Evolutionary conservation across 306 rosid genomes (phyloP).

Genomic region (Calophaca sinica): DNA sequence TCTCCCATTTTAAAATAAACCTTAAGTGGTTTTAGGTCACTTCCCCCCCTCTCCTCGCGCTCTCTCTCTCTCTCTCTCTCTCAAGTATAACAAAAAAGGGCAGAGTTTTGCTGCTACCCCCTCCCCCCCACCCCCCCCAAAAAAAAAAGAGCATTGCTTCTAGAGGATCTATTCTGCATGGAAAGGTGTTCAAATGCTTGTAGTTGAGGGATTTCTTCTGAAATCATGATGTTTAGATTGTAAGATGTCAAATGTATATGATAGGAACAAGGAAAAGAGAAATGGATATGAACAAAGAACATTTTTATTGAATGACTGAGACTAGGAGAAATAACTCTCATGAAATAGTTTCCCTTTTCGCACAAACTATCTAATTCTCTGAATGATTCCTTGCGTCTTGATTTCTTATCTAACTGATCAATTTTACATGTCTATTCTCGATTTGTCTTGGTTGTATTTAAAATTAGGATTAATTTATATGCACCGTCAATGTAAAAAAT

Average conservation of each 20-base stretch:
- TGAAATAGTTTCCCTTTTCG: not conserved
- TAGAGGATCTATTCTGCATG: not conserved
- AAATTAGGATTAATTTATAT: no score
- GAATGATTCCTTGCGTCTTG: no score
- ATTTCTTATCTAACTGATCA: no score
- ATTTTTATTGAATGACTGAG: not conserved
- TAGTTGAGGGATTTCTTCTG: not conserved
- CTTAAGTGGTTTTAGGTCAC: not conserved
- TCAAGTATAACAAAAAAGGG: not conserved
- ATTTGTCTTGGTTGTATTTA: no score
- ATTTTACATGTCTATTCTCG: no score
- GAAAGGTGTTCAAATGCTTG: conserved; percentile 6
- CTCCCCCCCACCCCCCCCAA: no score
- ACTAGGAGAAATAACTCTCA: not conserved
- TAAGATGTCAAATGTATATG: not conserved
- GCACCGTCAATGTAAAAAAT: no score
- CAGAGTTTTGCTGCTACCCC: not conserved
- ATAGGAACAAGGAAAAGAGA: not conserved
- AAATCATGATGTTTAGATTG: not conserved
- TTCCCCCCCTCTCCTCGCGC: no score
- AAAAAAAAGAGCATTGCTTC: conserved; percentile 23
- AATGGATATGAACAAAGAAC: not conserved
- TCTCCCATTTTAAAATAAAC: not conserved
- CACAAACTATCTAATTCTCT: no score
- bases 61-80: not conserved